Base-by-base conservation (phyloP, 2,329 filamentous ascomycete genomes). In the Pseudohalonectria lignicola region DNA sequence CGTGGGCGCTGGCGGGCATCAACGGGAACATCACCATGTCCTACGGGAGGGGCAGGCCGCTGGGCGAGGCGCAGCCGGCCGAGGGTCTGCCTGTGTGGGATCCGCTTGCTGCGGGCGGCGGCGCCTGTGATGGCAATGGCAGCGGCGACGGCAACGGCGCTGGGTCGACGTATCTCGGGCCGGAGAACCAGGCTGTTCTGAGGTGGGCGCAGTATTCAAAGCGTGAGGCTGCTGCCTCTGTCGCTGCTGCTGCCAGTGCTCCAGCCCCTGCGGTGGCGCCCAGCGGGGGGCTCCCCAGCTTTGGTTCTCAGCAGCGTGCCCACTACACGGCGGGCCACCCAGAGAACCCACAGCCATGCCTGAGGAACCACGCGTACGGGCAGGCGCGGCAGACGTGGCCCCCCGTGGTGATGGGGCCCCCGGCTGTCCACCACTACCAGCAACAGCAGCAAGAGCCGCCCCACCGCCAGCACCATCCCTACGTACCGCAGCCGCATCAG, bases 1-100 rank as follows among this genome's bases (percentile, higher is more conserved):
- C 85, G 9, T 93, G 85, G 85, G 81, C 79, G 2, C 61, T 90
- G 10, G 76, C 79, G 18, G 84, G 84, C 17, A 88, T 88, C 62
- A 90, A 92, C 54, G 81, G 81, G 12, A 79, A 76, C 30, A 60
- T 90, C 39, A 76, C 78, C 13, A n/a, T n/a, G n/a, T 66, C 73
- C 3, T 82, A 80, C 49, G 66, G 74, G 33, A 66, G 64, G 4
- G 82, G 83, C 3, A 66, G 62, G 20, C 77, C 82, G 1, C 61
- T 57, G 16, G 79, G 74, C n/a, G 75, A 82, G 43, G 69, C 77
- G 21, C 64, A 76, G 42, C 80, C 82, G 1, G 62, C 66, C 1
- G 40, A 70, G 31, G 76, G 74, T 2, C 60, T 80, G 12, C 73
- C 76, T 0, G 56, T 78, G 3, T 82, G 77, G 76, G 69, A 73